These are phyloP conservation scores for Inga oerstediana DNA, from an alignment of 306 rosid species.

Conservation along the genomic window DNA sequence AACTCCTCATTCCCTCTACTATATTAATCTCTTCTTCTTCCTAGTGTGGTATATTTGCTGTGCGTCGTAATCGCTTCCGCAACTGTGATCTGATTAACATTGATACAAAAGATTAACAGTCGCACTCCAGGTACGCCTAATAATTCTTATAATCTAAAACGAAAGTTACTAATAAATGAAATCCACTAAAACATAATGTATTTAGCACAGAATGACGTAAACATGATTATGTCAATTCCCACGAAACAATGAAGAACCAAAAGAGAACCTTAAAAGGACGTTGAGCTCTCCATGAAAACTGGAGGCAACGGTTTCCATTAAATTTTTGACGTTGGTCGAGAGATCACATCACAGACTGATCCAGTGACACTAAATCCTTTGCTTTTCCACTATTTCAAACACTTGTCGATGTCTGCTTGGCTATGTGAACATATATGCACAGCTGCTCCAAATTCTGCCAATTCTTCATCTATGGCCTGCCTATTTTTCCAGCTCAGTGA, in stretches of 20 bases:
- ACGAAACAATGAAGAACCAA: no score
- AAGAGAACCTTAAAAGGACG: conserved; percentile 14
- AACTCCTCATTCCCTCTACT: no score
- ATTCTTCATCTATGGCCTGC: background rate
- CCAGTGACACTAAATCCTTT: conserved; percentile 33
- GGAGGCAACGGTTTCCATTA: conserved; percentile 20
- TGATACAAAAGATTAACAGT: no score
- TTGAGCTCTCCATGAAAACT: conserved; percentile 36
- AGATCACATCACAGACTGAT: conserved; percentile 23
- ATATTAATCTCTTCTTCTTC: no score
- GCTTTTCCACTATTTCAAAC: conserved; percentile 35
- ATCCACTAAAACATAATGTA: background rate
- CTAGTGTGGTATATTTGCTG: no score
- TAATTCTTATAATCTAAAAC: no score
- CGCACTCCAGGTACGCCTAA: no score
- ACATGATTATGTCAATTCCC: background rate
- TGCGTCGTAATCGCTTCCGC: no score
- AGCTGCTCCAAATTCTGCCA: conserved; percentile 40
- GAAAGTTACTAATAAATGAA: background rate
- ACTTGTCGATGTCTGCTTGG: conserved; percentile 20
- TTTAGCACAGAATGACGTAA: background rate
- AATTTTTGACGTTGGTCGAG: conserved; percentile 6
- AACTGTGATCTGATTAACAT: no score
- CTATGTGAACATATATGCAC: conserved; percentile 38
- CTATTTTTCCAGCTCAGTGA: no score